Evolutionary conservation across 2,329 filamentous ascomycete genomes (phyloP), one percentile per base, ranked within the genome.

Genomic region (Fusarium dlaminii): DNA sequence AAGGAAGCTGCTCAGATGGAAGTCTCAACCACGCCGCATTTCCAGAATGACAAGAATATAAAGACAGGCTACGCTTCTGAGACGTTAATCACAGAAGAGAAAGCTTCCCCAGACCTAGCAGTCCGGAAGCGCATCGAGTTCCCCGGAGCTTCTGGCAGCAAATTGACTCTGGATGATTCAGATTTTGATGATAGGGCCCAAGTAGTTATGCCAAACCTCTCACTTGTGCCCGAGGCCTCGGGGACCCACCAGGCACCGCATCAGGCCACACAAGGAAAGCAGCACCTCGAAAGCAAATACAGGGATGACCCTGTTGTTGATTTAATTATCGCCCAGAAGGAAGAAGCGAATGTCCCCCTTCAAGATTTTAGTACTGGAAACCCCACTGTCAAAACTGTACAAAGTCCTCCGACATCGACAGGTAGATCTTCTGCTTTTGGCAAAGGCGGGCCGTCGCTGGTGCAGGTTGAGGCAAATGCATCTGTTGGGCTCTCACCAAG

Each of bases 41-140:
- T 59, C 13, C 78, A 78, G 46, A 77, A 75, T 39, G 72, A 71
- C 30, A 70, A 70, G 60, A 48, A 63, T 29, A 55, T 37, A 43
- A 77, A 78, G 45, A 75, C 75, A 66, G 59, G 72, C 66, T 68
- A 73, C 61, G 29, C 57, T 46, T 29, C 37, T 22, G 59, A 59
- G 15, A 29, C 46, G 18, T 42, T 51, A 27, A 49, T 14, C 20
- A 60, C 49, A 56, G 62, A 52, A 48, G 34, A 52, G 15, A 40
- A 68, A 13, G 30, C 45, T 36, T 34, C 55, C 40, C 30, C 34
- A 43, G 39, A 66, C 48, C 43, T 48, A 61, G 42, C 42, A 36
- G 32, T 15, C 27, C 66, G 62, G n/a, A 14, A 42, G 15, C 42
- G 27, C 14, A 13, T 51, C 29, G 54, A 60, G 18, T 24, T 49